Conservation (phyloP, 2,329 filamentous ascomycete genomes). For the Fragosphaeria purpurea region DNA sequence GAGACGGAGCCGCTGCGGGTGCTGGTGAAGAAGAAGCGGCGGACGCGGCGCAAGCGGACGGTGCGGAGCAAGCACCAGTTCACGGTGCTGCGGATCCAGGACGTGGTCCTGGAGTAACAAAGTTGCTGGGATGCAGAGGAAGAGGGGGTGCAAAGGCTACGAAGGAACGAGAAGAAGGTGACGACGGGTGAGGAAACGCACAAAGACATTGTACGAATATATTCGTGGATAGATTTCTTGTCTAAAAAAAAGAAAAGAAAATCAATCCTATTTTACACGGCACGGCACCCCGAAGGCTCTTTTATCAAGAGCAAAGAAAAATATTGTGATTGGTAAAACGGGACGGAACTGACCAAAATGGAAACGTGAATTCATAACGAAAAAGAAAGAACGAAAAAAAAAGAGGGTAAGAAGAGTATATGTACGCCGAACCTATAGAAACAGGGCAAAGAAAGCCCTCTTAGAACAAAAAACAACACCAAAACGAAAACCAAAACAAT, state of each 20-base stretch:
- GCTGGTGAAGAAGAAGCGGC: slow-evolving; percentile 75
- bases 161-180: neutral
- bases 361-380: neutral
- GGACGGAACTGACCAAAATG: neutral
- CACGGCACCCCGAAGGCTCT: too few species aligned
- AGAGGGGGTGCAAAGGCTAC: neutral
- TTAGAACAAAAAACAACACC: slow-evolving; percentile 14
- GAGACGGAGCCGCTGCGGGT: slow-evolving; percentile 70
- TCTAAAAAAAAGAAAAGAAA: neutral
- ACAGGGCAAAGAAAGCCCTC: neutral
- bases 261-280: too few species aligned
- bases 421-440: neutral
- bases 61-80: slow-evolving; percentile 86
- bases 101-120: slow-evolving; percentile 26
- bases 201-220: too few species aligned
- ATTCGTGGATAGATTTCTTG: neutral
- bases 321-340: neutral
- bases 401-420: neutral
- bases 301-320: neutral
- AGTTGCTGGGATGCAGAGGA: too few species aligned
- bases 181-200: neutral
- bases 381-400: neutral
- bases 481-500: slow-evolving; percentile 19
- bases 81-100: slow-evolving; percentile 75
- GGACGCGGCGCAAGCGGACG: slow-evolving; percentile 60